Evolutionary conservation across 805 yeast genomes (phyloP).

Genomic region (Teunomyces lycoperdinae): DNA sequence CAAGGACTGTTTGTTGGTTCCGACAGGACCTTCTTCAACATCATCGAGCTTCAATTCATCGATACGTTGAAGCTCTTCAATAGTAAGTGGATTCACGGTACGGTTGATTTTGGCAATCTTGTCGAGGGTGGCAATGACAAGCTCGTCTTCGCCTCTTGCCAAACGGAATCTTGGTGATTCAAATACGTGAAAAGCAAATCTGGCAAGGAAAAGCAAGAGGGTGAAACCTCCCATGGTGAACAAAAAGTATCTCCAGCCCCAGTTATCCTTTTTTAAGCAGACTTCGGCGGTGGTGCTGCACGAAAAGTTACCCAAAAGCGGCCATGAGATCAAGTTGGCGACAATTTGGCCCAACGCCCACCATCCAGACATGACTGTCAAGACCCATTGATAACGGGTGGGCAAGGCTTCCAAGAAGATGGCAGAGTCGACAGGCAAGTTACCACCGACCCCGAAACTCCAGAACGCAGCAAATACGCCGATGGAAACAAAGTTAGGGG

Average conservation of each 20-base stretch:
- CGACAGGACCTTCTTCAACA: slow-evolving; percentile 14
- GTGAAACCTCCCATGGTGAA: slow-evolving; percentile 51
- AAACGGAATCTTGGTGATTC: slow-evolving; percentile 59
- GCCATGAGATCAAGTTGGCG: slow-evolving; percentile 55
- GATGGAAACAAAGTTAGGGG: slow-evolving; percentile 21
- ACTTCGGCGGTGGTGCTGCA: slow-evolving; percentile 31
- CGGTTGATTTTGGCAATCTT: slow-evolving; percentile 47
- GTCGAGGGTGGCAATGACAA: slow-evolving; percentile 43
- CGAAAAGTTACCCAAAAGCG: slow-evolving; percentile 47
- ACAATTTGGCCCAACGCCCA: slow-evolving; percentile 65
- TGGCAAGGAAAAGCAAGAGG: slow-evolving; percentile 26
- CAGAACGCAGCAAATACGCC: slow-evolving; percentile 21
- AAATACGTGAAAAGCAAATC: slow-evolving; percentile 40
- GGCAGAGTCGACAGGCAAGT: slow-evolving; percentile 24
- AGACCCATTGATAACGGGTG: slow-evolving; percentile 21
- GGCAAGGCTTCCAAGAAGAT: slow-evolving; percentile 25
- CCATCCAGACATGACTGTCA: slow-evolving; percentile 25
- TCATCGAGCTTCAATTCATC: slow-evolving; percentile 33
- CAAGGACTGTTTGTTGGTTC: slow-evolving; percentile 14
- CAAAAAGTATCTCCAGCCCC: slow-evolving; percentile 61
- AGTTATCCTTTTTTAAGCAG: slow-evolving; percentile 46
- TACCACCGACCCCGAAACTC: slow-evolving; percentile 28
- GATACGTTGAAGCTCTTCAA: slow-evolving; percentile 44
- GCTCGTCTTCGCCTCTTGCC: slow-evolving; percentile 50
- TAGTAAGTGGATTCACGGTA: slow-evolving; percentile 37